A percentile compares a stretch with the other conserved stretches of the same genome.
phyloP scores from a whole-genome alignment of 73 alveolate genomes.

The Paramecium biaurelia region DNA sequence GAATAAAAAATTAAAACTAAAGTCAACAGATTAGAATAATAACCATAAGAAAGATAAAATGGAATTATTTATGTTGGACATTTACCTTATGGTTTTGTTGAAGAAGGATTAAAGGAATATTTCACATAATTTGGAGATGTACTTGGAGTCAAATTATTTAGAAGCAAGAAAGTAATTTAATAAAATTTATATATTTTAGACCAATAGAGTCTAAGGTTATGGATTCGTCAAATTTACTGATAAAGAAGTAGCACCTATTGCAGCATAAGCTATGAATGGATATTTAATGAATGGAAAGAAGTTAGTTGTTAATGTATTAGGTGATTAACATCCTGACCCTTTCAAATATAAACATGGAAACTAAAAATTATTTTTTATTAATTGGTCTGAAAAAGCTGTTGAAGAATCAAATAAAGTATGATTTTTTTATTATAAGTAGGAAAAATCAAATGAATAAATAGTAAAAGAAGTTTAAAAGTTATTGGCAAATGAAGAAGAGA shows the following conservation, averaged over 20 bases:
- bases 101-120: slow-evolving; percentile 86
- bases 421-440: not conserved
- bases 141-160: slow-evolving; percentile 78
- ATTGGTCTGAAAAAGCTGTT: slow-evolving; percentile 46
- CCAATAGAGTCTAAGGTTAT: slow-evolving; percentile 95
- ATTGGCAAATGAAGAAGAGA: slow-evolving; percentile 88
- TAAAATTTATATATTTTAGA: slow-evolving; percentile 46
- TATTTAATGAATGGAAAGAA: slow-evolving; percentile 86
- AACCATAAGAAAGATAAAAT: not conserved
- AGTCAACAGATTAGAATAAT: not conserved
- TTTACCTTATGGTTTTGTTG: slow-evolving; percentile 95
- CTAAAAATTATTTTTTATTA: slow-evolving; percentile 76
- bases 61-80: slow-evolving; percentile 91
- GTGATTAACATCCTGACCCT: slow-evolving; percentile 82
- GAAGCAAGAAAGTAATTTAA: slow-evolving; percentile 71
- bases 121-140: slow-evolving; percentile 93
- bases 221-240: slow-evolving; percentile 92
- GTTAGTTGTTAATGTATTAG: slow-evolving; percentile 83
- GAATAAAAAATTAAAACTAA: not conserved
- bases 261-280: slow-evolving; percentile 93
- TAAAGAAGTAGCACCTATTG: slow-evolving; percentile 88
- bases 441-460: slow-evolving; percentile 83
- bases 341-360: slow-evolving; percentile 85
- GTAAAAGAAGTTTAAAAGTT: slow-evolving; percentile 77
- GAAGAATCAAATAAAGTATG: slow-evolving; percentile 43